These are phyloP conservation scores for Panicum miliaceum DNA, from an alignment of 176 grass and related monocot species.

Conservation along the genomic window DNA sequence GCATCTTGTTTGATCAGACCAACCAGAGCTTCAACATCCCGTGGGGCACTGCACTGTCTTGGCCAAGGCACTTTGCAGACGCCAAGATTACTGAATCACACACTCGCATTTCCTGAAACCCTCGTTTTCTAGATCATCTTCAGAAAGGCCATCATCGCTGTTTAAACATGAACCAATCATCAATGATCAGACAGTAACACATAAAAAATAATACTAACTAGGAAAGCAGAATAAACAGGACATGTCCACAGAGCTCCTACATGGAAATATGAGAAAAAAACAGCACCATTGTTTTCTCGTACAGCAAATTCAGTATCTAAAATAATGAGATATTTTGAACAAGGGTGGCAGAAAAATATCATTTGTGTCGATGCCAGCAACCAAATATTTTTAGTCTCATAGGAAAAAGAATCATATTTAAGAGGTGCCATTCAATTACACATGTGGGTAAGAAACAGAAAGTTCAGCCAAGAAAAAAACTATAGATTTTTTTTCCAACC, in stretches of 20 bases:
- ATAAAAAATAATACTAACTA: background rate
- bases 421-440: background rate
- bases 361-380: background rate
- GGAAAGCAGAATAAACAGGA: background rate
- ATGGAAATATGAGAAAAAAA: background rate
- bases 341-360: background rate
- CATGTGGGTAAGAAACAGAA: background rate
- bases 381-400: background rate
- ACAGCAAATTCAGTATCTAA: background rate
- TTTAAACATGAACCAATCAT: conserved; percentile 15
- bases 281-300: background rate
- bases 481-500: no score
- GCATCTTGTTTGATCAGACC: background rate
- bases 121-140: conserved; percentile 61
- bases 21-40: background rate
- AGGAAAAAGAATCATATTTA: background rate
- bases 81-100: conserved; percentile 66
- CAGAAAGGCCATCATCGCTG: conserved; percentile 76
- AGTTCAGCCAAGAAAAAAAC: conserved; percentile 16
- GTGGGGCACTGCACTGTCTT: background rate
- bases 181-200: background rate
- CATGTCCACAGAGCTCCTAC: background rate
- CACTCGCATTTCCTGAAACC: conserved; percentile 84
- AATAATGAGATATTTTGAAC: background rate
- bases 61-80: background rate